Percentiles rank a stretch among this genome's conserved stretches.
phyloP scores from a whole-genome alignment of 257 asterid species.

The Nicotiana undulata region DNA sequence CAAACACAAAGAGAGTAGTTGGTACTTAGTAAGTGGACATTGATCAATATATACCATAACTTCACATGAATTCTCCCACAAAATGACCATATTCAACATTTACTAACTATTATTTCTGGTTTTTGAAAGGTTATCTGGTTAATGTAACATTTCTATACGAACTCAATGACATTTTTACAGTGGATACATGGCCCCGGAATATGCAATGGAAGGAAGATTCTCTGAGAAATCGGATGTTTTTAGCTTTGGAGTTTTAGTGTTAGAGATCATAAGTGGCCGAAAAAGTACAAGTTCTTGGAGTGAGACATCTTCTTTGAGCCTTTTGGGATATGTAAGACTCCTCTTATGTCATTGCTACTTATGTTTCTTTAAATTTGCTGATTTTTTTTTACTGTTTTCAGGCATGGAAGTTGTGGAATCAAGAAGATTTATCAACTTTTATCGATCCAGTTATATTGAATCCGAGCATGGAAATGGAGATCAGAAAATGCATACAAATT shows the following conservation, averaged over 20 bases:
- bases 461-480: constrained; percentile 19
- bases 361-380: not conserved
- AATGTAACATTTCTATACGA: not conserved
- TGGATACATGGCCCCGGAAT: constrained; percentile 73
- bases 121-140: too few relatives aligned
- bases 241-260: constrained; percentile 52
- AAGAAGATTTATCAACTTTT: constrained; percentile 25
- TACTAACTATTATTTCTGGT: not conserved
- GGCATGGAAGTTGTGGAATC: constrained; percentile 60
- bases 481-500: constrained; percentile 33
- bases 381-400: not conserved
- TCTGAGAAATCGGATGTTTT: constrained; percentile 53
- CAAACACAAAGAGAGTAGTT: constrained; percentile 45
- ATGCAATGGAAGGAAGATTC: constrained; percentile 60
- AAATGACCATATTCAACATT: not conserved
- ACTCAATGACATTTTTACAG: constrained; percentile 12
- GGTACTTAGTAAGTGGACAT: constrained; percentile 52
- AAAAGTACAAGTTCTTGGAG: constrained; percentile 35
- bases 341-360: not conserved
- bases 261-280: constrained; percentile 50
- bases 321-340: constrained; percentile 56
- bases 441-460: constrained; percentile 32
- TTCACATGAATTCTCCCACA: not conserved
- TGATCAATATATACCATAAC: not conserved
- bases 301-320: constrained; percentile 38